Percentiles rank a stretch among this genome's conserved stretches.
phyloP scores from a whole-genome alignment of 1,284 basidiomycete species.

The Cutaneotrichosporon sp. region DNA sequence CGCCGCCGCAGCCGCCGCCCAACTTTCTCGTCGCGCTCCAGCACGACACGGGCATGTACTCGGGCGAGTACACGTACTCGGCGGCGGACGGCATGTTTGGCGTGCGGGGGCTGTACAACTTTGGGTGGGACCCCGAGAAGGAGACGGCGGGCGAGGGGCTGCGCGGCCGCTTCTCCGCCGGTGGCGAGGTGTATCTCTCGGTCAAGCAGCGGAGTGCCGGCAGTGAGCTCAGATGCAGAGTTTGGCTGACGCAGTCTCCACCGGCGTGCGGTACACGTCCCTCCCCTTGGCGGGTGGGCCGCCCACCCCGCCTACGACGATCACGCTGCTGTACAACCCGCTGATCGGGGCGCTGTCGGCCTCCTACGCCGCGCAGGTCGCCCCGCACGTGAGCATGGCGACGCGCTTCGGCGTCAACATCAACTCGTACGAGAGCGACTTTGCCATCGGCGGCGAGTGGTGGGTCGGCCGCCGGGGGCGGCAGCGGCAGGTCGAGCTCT shows the following conservation, averaged over 20 bases:
- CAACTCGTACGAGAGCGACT: slow-evolving; percentile 94
- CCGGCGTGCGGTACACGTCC: slow-evolving; percentile 82
- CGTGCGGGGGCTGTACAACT: slow-evolving; percentile 86
- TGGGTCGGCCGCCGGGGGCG: slow-evolving; percentile 65
- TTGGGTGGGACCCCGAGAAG: slow-evolving; percentile 60
- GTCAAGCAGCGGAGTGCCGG: slow-evolving; percentile 91
- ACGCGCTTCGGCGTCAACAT: slow-evolving; percentile 96
- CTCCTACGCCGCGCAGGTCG: slow-evolving; percentile 86
- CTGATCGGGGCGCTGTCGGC: slow-evolving; percentile 92
- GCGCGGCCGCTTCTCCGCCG: slow-evolving; percentile 83
- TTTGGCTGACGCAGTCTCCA: slow-evolving; percentile 71
- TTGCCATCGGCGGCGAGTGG: slow-evolving; percentile 93
- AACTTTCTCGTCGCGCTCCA: slow-evolving; percentile 87
- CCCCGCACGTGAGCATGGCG: slow-evolving; percentile 80
- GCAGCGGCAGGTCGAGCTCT: slow-evolving; percentile 19
- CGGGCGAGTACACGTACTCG: slow-evolving; percentile 92
- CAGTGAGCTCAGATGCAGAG: too few relatives aligned
- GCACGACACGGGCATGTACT: slow-evolving; percentile 89
- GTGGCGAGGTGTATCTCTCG: slow-evolving; percentile 92
- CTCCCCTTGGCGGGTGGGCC: slow-evolving; percentile 61
- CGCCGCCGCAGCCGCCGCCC: slow-evolving; percentile 54
- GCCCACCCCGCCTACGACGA: slow-evolving; percentile 74
- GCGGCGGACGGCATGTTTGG: slow-evolving; percentile 94
- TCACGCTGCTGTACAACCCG: slow-evolving; percentile 92
- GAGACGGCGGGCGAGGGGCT: slow-evolving; percentile 86